Conservation (phyloP, 108 stramenopile genomes). For the Schizochytrium sp. region DNA sequence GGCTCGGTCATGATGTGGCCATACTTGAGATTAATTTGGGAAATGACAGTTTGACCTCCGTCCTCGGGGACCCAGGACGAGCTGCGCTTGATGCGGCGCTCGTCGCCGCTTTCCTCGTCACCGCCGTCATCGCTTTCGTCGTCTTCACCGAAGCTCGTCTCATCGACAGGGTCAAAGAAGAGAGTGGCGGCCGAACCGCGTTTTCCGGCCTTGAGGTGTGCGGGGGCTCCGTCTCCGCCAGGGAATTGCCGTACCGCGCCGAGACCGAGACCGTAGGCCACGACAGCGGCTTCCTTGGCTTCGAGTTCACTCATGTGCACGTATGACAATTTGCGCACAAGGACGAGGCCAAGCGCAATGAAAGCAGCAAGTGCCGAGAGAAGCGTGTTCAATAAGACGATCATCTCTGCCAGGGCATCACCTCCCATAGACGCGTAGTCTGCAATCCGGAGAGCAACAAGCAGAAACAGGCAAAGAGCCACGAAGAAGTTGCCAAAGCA, state of each 20-base stretch:
- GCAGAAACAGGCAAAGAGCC: not conserved
- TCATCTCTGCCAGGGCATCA: not conserved
- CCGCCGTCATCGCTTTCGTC: not conserved
- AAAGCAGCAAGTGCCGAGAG: not conserved
- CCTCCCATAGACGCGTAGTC: not conserved
- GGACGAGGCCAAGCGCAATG: not conserved
- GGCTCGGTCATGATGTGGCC: not conserved
- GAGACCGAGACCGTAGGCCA: not conserved
- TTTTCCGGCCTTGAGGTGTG: not conserved
- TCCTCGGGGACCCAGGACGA: not conserved
- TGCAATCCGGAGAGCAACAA: not conserved
- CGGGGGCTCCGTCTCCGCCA: not conserved
- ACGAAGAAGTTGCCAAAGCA: not conserved
- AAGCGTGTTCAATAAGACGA: not conserved
- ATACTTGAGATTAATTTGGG: not conserved
- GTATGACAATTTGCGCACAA: not conserved
- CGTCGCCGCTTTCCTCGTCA: not conserved
- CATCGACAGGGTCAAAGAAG: not conserved
- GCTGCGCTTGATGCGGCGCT: not conserved
- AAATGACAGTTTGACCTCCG: not conserved
- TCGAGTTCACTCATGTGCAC: not conserved
- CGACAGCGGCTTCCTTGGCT: not conserved
- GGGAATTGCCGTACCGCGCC: not conserved
- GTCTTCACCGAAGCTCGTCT: not conserved
- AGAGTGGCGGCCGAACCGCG: not conserved